Evolutionary conservation across 1,139 yeast species (phyloP).

Genomic region (Suhomyces bribrorum): DNA sequence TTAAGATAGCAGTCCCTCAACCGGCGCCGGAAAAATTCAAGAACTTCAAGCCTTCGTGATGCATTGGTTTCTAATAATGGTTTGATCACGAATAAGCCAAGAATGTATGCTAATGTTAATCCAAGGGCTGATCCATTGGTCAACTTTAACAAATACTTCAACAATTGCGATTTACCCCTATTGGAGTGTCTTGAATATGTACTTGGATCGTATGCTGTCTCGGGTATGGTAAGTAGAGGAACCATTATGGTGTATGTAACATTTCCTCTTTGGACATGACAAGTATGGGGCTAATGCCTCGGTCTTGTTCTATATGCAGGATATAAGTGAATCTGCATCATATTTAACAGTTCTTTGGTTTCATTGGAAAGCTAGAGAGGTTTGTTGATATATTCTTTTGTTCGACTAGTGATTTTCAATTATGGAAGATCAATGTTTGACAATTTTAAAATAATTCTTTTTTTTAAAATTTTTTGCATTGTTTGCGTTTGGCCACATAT

Average conservation of each 20-base stretch:
- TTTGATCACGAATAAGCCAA: conserved; percentile 35
- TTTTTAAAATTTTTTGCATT: too few species aligned
- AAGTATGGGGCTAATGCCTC: background rate
- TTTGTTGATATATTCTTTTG: too few species aligned
- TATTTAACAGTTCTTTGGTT: background rate
- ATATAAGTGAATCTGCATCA: background rate
- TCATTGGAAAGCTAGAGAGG: too few species aligned
- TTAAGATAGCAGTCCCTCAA: conserved; percentile 42
- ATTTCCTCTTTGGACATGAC: too few species aligned
- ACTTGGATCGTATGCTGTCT: conserved; percentile 40
- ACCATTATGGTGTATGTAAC: conserved; percentile 19
- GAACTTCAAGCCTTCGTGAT: conserved; percentile 34
- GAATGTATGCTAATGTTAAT: conserved; percentile 31
- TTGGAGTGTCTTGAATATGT: conserved; percentile 17
- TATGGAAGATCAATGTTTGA: too few species aligned
- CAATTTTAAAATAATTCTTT: too few species aligned
- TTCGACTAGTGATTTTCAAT: too few species aligned
- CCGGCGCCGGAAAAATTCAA: conserved; percentile 35
- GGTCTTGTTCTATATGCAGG: conserved; percentile 1
- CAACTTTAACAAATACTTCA: conserved; percentile 32
- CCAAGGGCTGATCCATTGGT: conserved; percentile 40
- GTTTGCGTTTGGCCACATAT: too few species aligned
- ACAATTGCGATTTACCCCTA: conserved; percentile 28
- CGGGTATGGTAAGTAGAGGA: conserved; percentile 46
- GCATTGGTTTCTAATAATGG: conserved; percentile 40